A percentile compares a stretch with the other conserved stretches of the same genome.
Conservation (phyloP, 2,329 filamentous ascomycete genomes). For the Trichothecium roseum region DNA sequence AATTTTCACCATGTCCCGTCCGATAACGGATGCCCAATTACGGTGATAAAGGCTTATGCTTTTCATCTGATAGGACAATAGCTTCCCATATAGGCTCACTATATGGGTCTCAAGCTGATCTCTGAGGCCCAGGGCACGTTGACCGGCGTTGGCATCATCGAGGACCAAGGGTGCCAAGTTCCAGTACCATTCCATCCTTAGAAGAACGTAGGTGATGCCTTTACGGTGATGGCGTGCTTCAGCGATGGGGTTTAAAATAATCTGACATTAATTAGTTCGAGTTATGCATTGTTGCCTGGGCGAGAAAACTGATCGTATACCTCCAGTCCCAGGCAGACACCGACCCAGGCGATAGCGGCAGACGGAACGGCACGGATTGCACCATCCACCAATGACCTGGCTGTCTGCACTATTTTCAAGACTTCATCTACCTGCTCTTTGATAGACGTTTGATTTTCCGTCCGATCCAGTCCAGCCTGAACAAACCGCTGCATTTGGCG, state of each 20-base stretch:
- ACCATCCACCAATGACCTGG: too few relatives aligned
- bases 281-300: neutral
- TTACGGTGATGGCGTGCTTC: constrained; percentile 15
- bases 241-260: constrained; percentile 18
- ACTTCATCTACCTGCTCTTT: constrained; percentile 13
- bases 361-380: too few relatives aligned
- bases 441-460: constrained; percentile 11
- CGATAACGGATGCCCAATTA: constrained; percentile 14
- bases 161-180: constrained; percentile 16
- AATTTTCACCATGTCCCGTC: constrained; percentile 17
- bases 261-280: constrained; percentile 9
- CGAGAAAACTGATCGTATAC: constrained; percentile 10
- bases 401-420: constrained; percentile 13
- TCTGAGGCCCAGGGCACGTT: too few relatives aligned
- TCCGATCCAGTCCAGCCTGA: constrained; percentile 15
- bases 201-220: constrained; percentile 20
- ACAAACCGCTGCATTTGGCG: constrained; percentile 18
- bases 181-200: constrained; percentile 27
- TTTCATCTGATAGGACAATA: constrained; percentile 30
- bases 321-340: constrained; percentile 20
- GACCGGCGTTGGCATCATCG: too few relatives aligned
- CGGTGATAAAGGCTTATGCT: constrained; percentile 25
- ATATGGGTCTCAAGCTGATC: constrained; percentile 6
- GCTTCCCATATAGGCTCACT: constrained; percentile 23
- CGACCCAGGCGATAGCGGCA: too few relatives aligned